Percentiles rank a stretch among this genome's conserved stretches.
Evolutionary conservation across 1,284 basidiomycete species (phyloP).

Genomic region (Anthracocystis walkeri): DNA sequence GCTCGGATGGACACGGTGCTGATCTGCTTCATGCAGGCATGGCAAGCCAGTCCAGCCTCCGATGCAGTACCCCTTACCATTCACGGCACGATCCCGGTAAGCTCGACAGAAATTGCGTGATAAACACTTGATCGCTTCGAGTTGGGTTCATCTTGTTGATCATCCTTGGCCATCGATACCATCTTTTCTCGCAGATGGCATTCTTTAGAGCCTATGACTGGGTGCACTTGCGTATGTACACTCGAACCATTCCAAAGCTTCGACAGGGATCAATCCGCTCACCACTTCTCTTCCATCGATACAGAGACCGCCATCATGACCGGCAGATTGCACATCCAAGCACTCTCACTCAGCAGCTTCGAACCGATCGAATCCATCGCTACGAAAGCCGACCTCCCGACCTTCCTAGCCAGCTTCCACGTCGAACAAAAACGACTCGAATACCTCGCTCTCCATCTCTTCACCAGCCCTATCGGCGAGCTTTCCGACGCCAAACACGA

Average conservation of each 20-base stretch:
- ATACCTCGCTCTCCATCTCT: slow-evolving; percentile 21
- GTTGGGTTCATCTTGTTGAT: background rate
- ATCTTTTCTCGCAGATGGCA: slow-evolving; percentile 8
- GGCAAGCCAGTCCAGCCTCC: slow-evolving; percentile 11
- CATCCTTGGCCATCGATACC: too few species aligned
- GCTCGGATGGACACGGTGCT: slow-evolving; percentile 20
- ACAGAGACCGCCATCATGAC: slow-evolving; percentile 34
- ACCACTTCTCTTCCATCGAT: background rate
- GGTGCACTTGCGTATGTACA: slow-evolving; percentile 23
- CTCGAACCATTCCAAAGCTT: too few species aligned
- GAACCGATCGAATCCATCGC: slow-evolving; percentile 18
- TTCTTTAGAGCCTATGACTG: slow-evolving; percentile 32
- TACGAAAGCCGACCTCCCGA: slow-evolving; percentile 2
- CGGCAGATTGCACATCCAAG: slow-evolving; percentile 13
- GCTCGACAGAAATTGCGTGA: background rate
- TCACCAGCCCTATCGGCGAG: slow-evolving; percentile 11
- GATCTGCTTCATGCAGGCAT: slow-evolving; percentile 28
- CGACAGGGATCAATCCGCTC: background rate
- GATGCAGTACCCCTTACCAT: slow-evolving; percentile 5
- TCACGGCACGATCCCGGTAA: slow-evolving; percentile 14
- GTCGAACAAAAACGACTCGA: slow-evolving; percentile 43
- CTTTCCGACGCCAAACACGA: slow-evolving; percentile 19
- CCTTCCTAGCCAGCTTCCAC: slow-evolving; percentile 15
- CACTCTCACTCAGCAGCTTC: slow-evolving; percentile 4
- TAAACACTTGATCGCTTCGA: background rate